Percentiles rank a stretch among this genome's conserved stretches.
These are phyloP conservation scores for Heliocybe sulcata DNA, from an alignment of 1,284 basidiomycete genomes.

Conservation along the genomic window DNA sequence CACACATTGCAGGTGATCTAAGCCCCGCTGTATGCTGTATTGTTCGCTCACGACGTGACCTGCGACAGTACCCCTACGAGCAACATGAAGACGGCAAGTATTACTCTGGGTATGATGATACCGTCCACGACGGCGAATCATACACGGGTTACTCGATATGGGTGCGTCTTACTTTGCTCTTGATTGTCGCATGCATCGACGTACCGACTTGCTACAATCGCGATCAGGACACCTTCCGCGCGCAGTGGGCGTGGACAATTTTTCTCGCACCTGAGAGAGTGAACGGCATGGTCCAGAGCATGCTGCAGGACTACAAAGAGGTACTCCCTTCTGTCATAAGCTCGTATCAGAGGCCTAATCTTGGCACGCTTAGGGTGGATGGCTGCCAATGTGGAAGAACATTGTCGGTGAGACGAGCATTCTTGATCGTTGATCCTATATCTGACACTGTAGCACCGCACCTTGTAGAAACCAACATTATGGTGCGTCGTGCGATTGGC, in stretches of 20 bases:
- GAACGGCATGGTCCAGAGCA: slow-evolving; percentile 70
- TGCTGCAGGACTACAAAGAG: slow-evolving; percentile 74
- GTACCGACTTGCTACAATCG: not conserved
- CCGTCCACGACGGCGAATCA: slow-evolving; percentile 53
- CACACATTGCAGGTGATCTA: slow-evolving; percentile 52
- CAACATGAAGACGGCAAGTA: slow-evolving; percentile 64
- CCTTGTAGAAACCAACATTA: slow-evolving; percentile 66
- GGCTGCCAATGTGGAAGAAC: slow-evolving; percentile 91
- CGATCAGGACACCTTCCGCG: slow-evolving; percentile 67
- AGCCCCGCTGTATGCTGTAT: slow-evolving; percentile 11
- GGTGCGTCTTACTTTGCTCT: slow-evolving; percentile 28
- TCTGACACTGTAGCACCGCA: not conserved
- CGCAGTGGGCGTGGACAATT: slow-evolving; percentile 74
- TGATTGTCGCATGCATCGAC: not conserved
- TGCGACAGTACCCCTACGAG: slow-evolving; percentile 69
- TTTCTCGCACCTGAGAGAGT: slow-evolving; percentile 71
- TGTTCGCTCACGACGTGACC: not conserved
- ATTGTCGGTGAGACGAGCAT: slow-evolving; percentile 47
- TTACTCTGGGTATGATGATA: slow-evolving; percentile 72
- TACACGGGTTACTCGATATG: slow-evolving; percentile 85
- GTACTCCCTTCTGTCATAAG: slow-evolving; percentile 20
- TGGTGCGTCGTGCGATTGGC: slow-evolving; percentile 30
- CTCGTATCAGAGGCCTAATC: not conserved
- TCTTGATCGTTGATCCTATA: not conserved
- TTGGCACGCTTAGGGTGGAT: slow-evolving; percentile 49